Evolutionary conservation across 2,329 filamentous ascomycete species (phyloP).

Genomic region (Fusarium palustre): DNA sequence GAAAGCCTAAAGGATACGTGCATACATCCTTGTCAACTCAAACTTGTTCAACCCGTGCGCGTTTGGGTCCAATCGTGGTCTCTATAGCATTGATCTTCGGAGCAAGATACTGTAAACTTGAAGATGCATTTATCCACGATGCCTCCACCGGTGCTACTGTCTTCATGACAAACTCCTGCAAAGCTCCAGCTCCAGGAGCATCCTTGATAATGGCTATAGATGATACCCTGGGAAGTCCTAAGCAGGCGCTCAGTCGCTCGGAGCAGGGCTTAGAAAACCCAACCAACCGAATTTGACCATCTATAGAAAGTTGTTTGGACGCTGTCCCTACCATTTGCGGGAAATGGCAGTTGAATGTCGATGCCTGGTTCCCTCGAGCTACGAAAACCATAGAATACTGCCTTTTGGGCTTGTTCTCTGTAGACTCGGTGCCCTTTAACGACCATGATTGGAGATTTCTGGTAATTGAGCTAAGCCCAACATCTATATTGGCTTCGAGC

Average conservation of each 20-base stretch:
- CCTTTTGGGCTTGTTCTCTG: neutral
- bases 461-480: constrained; percentile 74
- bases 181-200: constrained; percentile 66
- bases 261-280: constrained; percentile 72
- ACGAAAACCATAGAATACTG: constrained; percentile 69
- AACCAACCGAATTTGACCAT: constrained; percentile 66
- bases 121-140: constrained; percentile 60
- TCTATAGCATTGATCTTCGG: constrained; percentile 54
- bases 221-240: constrained; percentile 73
- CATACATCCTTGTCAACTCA: neutral
- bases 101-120: constrained; percentile 44
- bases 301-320: constrained; percentile 55
- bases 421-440: neutral
- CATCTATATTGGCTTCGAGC: constrained; percentile 67
- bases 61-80: constrained; percentile 52
- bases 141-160: constrained; percentile 65
- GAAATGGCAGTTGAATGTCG: constrained; percentile 70
- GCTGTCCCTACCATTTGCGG: constrained; percentile 66
- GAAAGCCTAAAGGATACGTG: constrained; percentile 1
- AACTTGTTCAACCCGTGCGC: constrained; percentile 30
- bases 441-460: constrained; percentile 65
- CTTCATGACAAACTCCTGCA: constrained; percentile 67
- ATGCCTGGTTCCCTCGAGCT: constrained; percentile 66
- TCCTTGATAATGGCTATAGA: constrained; percentile 69
- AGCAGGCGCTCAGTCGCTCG: constrained; percentile 64